phyloP scores from a whole-genome alignment of 192 early-diverging fungal species.

The Paraglomus brasilianum region DNA sequence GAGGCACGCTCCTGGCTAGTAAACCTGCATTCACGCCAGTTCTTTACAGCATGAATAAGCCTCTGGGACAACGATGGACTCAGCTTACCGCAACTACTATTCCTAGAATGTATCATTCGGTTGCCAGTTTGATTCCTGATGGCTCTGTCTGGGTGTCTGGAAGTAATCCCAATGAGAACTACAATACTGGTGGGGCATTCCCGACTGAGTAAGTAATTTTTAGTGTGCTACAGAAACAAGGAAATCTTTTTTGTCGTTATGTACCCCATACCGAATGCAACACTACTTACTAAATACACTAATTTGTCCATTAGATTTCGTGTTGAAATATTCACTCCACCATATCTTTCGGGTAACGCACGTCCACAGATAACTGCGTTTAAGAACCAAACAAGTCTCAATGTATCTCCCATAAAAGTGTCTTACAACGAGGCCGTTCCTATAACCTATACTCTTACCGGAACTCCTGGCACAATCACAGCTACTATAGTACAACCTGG shows the following conservation, averaged over 20 bases:
- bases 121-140: conserved; percentile 44
- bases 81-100: conserved; percentile 47
- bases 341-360: conserved; percentile 46
- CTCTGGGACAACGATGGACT: conserved; percentile 45
- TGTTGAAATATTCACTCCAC: conserved; percentile 54
- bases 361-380: conserved; percentile 37
- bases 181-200: conserved; percentile 33
- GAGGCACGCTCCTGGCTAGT: conserved; percentile 31
- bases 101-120: conserved; percentile 66
- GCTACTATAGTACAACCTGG: conserved; percentile 49
- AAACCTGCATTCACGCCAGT: conserved; percentile 53
- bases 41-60: conserved; percentile 52
- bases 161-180: conserved; percentile 35
- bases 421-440: conserved; percentile 33
- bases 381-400: not conserved
- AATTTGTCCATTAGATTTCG: conserved; percentile 52
- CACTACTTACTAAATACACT: conserved; percentile 27
- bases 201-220: conserved; percentile 48
- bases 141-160: conserved; percentile 43
- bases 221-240: not conserved
- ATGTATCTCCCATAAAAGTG: conserved; percentile 27
- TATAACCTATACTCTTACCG: conserved; percentile 27
- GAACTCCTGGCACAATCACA: conserved; percentile 29
- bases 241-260: not conserved
- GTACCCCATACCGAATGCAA: not conserved